Percentiles rank a stretch among this genome's conserved stretches.
These are phyloP conservation scores for Juglanconis oblonga DNA, from an alignment of 2,329 filamentous ascomycete genomes.

Conservation along the genomic window DNA sequence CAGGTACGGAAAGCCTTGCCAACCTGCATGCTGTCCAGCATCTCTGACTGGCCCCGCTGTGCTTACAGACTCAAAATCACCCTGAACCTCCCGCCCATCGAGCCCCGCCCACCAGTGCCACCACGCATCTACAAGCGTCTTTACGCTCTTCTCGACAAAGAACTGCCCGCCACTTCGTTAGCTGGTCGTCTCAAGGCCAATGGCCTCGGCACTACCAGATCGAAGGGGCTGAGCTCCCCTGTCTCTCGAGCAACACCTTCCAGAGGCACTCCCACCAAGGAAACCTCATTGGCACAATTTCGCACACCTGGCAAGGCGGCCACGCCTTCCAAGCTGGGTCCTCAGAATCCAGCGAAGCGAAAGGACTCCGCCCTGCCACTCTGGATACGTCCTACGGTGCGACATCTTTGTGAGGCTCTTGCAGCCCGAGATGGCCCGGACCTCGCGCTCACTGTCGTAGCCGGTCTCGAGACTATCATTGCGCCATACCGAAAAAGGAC, in stretches of 20 bases:
- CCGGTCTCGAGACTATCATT: conserved; percentile 63
- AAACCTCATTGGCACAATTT: conserved; percentile 26
- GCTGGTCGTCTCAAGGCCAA: conserved; percentile 27
- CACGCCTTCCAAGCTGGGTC: conserved; percentile 36
- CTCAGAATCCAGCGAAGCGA: conserved; percentile 32
- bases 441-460: conserved; percentile 70
- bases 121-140: conserved; percentile 82
- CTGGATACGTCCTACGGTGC: conserved; percentile 70
- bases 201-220: conserved; percentile 31
- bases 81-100: conserved; percentile 74
- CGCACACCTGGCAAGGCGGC: conserved; percentile 27
- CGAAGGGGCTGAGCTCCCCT: conserved; percentile 29
- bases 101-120: conserved; percentile 72
- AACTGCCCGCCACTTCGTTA: conserved; percentile 49
- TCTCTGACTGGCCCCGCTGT: neutral
- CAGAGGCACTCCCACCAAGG: conserved; percentile 28
- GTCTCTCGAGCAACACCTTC: conserved; percentile 22
- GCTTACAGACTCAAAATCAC: conserved; percentile 64
- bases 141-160: conserved; percentile 74
- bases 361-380: conserved; percentile 42
- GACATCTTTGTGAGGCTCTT: conserved; percentile 62
- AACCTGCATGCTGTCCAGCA: neutral
- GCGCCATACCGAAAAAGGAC: conserved; percentile 40
- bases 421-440: conserved; percentile 45
- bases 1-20: conserved; percentile 47